A percentile compares a stretch with the other conserved stretches of the same genome.
Evolutionary conservation across 2,329 filamentous ascomycete species (phyloP).

Genomic region (Neofusicoccum sp.): DNA sequence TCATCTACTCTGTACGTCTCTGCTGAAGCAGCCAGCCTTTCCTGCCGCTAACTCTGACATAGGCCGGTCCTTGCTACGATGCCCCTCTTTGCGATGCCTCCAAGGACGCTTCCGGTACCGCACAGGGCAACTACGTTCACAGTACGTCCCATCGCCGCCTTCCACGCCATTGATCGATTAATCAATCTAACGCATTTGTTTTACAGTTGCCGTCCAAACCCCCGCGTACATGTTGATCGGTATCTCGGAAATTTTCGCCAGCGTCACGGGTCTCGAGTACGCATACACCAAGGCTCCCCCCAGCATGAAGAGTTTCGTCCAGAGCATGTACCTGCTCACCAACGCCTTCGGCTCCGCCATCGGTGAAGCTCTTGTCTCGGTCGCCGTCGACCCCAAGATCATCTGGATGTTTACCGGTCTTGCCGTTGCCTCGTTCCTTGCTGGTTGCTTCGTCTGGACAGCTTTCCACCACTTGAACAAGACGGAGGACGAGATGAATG

Average conservation of each 20-base stretch:
- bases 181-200: background rate
- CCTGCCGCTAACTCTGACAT: background rate
- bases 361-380: conserved; percentile 61
- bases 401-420: conserved; percentile 58
- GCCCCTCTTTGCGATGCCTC: conserved; percentile 35
- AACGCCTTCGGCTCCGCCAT: conserved; percentile 61
- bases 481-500: conserved; percentile 37
- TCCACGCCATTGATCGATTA: background rate
- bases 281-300: conserved; percentile 50
- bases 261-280: conserved; percentile 48
- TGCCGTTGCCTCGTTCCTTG: conserved; percentile 30
- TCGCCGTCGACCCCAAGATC: conserved; percentile 63
- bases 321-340: conserved; percentile 59
- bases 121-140: conserved; percentile 40
- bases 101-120: conserved; percentile 28
- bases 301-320: conserved; percentile 49
- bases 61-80: conserved; percentile 46
- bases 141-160: conserved; percentile 20
- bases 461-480: conserved; percentile 40
- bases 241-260: conserved; percentile 49
- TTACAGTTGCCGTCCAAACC: conserved; percentile 41
- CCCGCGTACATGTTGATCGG: conserved; percentile 49
- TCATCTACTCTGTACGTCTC: conserved; percentile 55
- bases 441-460: conserved; percentile 36
- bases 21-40: background rate